Conservation (phyloP, 2,329 filamentous ascomycete genomes). For the Fusarium circinatum region DNA sequence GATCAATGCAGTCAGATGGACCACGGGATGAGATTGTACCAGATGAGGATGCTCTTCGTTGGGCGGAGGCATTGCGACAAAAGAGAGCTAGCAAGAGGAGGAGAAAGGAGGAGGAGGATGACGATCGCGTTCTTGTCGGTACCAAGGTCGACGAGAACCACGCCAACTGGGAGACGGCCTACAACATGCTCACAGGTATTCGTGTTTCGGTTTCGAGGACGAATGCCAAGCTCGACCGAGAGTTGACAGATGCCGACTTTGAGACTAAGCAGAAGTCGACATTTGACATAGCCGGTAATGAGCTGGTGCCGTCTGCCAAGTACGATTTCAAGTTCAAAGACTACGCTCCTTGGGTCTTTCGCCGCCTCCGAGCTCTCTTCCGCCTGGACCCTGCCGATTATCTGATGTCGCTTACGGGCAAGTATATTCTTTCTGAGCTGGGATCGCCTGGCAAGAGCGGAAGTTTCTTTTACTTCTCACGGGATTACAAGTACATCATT, state of each 20-base stretch:
- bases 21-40: slow-evolving; percentile 84
- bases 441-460: slow-evolving; percentile 98
- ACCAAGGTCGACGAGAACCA: slow-evolving; percentile 98
- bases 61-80: slow-evolving; percentile 92
- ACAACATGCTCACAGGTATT: slow-evolving; percentile 99
- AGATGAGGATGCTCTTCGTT: slow-evolving; percentile 90
- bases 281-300: slow-evolving; percentile 98
- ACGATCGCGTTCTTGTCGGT: slow-evolving; percentile 93
- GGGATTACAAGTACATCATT: slow-evolving; percentile 99
- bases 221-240: slow-evolving; percentile 94
- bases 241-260: slow-evolving; percentile 91
- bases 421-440: slow-evolving; percentile 97
- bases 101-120: slow-evolving; percentile 86
- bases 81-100: slow-evolving; percentile 89
- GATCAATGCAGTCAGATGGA: slow-evolving; percentile 85
- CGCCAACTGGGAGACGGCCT: slow-evolving; percentile 96
- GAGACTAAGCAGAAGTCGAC: slow-evolving; percentile 96
- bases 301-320: slow-evolving; percentile 96
- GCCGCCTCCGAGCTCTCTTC: slow-evolving; percentile 87
- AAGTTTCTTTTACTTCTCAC: slow-evolving; percentile 99
- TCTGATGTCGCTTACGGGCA: slow-evolving; percentile 96
- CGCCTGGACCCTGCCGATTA: slow-evolving; percentile 96
- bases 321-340: slow-evolving; percentile 99
- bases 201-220: slow-evolving; percentile 95
- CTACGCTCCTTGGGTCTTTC: slow-evolving; percentile 99